These are phyloP conservation scores for Fusarium kyushuense DNA, from an alignment of 2,329 filamentous ascomycete species.

Conservation along the genomic window DNA sequence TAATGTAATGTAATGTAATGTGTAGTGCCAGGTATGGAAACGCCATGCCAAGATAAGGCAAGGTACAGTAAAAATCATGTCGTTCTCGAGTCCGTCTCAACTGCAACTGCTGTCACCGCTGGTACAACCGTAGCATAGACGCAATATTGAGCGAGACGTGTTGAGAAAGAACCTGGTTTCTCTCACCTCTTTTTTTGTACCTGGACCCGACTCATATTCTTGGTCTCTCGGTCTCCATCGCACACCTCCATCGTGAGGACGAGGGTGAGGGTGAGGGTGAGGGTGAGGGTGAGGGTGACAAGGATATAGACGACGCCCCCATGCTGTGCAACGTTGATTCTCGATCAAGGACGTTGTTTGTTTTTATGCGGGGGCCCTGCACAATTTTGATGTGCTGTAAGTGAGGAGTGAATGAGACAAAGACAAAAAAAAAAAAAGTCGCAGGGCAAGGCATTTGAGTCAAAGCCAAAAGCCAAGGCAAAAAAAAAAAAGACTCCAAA, in stretches of 20 bases:
- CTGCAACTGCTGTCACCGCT: slow-evolving; percentile 23
- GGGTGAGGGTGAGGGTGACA: slow-evolving; percentile 5
- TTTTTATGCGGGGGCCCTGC: slow-evolving; percentile 32
- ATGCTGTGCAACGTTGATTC: slow-evolving; percentile 40
- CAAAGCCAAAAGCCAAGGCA: slow-evolving; percentile 29
- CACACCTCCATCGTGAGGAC: slow-evolving; percentile 13
- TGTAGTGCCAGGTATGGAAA: neutral
- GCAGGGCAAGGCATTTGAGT: slow-evolving; percentile 26
- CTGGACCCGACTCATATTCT: slow-evolving; percentile 7
- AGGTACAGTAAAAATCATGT: slow-evolving; percentile 9
- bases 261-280: neutral
- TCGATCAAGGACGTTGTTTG: slow-evolving; percentile 22
- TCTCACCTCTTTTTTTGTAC: neutral
- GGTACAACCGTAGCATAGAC: slow-evolving; percentile 5
- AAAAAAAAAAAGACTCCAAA: neutral
- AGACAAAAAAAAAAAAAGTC: neutral
- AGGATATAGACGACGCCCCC: slow-evolving; percentile 25
- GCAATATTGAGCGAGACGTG: slow-evolving; percentile 8
- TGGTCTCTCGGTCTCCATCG: slow-evolving; percentile 6
- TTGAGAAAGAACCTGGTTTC: slow-evolving; percentile 11
- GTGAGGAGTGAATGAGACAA: neutral
- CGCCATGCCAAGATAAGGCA: neutral
- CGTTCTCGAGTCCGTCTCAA: slow-evolving; percentile 20
- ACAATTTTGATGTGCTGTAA: slow-evolving; percentile 9
- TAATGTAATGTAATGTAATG: neutral